Percentiles rank a stretch among this genome's conserved stretches.
Evolutionary conservation across 2,329 filamentous ascomycete genomes (phyloP).

Genomic region (Alternaria atra): DNA sequence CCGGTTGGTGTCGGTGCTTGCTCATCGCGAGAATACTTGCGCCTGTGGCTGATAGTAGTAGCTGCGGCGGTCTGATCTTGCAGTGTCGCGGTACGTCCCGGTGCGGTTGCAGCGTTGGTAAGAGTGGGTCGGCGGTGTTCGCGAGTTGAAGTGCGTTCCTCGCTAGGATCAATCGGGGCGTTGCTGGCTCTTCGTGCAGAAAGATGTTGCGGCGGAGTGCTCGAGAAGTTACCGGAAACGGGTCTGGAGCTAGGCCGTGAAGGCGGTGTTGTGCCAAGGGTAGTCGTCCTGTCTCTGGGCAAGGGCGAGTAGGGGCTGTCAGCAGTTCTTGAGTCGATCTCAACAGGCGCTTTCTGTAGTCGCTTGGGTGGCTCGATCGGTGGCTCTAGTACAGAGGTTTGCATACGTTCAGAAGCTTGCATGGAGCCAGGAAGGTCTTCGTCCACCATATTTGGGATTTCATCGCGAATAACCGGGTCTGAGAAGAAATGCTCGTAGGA

Average conservation of each 20-base stretch:
- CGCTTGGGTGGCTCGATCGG: slow-evolving; percentile 34
- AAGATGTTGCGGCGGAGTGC: slow-evolving; percentile 35
- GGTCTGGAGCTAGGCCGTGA: slow-evolving; percentile 46
- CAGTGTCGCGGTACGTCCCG: slow-evolving; percentile 50
- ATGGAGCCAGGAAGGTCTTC: slow-evolving; percentile 68
- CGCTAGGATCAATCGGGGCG: slow-evolving; percentile 41
- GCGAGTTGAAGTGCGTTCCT: slow-evolving; percentile 48
- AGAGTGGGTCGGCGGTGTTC: slow-evolving; percentile 56
- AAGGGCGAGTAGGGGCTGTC: slow-evolving; percentile 46
- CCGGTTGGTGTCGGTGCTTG: slow-evolving; percentile 56
- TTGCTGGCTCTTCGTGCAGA: slow-evolving; percentile 45
- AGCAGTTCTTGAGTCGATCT: slow-evolving; percentile 37
- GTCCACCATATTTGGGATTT: slow-evolving; percentile 82
- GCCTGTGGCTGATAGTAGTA: slow-evolving; percentile 63
- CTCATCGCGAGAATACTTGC: slow-evolving; percentile 66
- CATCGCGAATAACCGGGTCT: slow-evolving; percentile 73
- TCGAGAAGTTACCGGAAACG: slow-evolving; percentile 37
- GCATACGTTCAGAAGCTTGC: slow-evolving; percentile 38
- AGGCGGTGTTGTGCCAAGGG: slow-evolving; percentile 43
- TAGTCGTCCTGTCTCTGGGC: slow-evolving; percentile 40
- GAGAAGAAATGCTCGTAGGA: slow-evolving; percentile 87
- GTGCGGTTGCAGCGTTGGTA: slow-evolving; percentile 56
- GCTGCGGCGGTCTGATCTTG: slow-evolving; percentile 48
- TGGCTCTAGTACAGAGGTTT: slow-evolving; percentile 39
- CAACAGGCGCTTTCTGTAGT: slow-evolving; percentile 40